Evolutionary conservation across 2,329 filamentous ascomycete species (phyloP).

Genomic region (Fusarium caatingaense): DNA sequence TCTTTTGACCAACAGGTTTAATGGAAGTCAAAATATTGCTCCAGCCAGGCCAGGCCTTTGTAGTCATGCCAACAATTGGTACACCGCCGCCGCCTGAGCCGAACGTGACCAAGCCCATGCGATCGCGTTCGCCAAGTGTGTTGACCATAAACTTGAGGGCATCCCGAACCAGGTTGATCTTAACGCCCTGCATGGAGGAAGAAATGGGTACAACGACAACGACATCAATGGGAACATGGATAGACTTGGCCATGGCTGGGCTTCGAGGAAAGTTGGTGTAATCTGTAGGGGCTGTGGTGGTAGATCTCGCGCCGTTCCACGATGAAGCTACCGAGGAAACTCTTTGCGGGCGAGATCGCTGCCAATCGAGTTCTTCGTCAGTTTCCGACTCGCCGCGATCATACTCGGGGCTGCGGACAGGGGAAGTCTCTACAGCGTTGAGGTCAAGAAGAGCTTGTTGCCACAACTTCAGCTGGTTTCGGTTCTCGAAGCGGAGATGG

Average conservation of each 20-base stretch:
- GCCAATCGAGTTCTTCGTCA: constrained; percentile 86
- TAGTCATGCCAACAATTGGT: constrained; percentile 97
- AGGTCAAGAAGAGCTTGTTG: constrained; percentile 87
- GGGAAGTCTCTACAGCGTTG: constrained; percentile 74
- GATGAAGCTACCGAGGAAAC: constrained; percentile 85
- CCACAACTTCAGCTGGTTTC: constrained; percentile 89
- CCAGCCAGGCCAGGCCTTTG: constrained; percentile 94
- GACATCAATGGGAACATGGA: constrained; percentile 93
- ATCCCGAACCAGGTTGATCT: constrained; percentile 93
- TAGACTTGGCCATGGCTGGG: constrained; percentile 57
- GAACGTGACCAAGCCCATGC: constrained; percentile 97
- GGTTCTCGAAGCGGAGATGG: constrained; percentile 88
- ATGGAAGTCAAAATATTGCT: constrained; percentile 86
- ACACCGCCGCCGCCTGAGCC: constrained; percentile 94
- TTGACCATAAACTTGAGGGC: constrained; percentile 91
- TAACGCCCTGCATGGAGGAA: constrained; percentile 99
- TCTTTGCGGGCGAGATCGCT: constrained; percentile 72
- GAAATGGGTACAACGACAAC: constrained; percentile 98
- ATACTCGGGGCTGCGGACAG: constrained; percentile 77
- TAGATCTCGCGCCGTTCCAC: constrained; percentile 84
- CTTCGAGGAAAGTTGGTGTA: constrained; percentile 78
- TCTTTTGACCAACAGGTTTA: constrained; percentile 95
- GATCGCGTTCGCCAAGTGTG: constrained; percentile 89
- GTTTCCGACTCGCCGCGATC: constrained; percentile 83
- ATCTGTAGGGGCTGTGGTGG: constrained; percentile 89